Evolutionary conservation across 2,329 filamentous ascomycete genomes (phyloP).

Genomic region (Alternaria longipes): DNA sequence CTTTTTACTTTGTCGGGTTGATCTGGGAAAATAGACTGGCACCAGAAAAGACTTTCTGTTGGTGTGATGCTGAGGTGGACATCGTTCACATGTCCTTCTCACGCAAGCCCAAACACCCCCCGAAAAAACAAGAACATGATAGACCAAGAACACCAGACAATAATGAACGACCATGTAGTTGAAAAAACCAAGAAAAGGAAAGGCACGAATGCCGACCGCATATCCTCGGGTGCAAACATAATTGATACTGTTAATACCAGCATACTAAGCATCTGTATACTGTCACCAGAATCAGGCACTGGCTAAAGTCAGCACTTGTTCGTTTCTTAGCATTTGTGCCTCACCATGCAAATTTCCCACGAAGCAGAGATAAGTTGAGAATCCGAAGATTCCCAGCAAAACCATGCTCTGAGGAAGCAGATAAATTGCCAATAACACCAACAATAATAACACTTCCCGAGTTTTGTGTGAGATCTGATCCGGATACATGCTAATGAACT

Average conservation of each 20-base stretch:
- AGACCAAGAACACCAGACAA: conserved; percentile 10
- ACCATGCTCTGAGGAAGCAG: conserved; percentile 1
- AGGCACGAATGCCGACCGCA: conserved; percentile 2
- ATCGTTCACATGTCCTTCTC: conserved; percentile 7
- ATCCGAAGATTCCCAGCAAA: conserved; percentile 3
- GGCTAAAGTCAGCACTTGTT: conserved; percentile 3
- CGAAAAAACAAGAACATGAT: conserved; percentile 5
- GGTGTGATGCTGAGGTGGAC: not conserved
- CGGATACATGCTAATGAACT: conserved; percentile 5
- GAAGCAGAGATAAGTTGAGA: conserved; percentile 1
- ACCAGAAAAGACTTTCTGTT: not conserved
- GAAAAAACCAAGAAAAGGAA: conserved; percentile 1
- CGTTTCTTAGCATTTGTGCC: conserved; percentile 5
- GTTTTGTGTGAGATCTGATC: conserved; percentile 5
- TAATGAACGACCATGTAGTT: conserved; percentile 7
- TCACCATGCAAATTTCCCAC: conserved; percentile 6
- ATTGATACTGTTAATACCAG: not conserved
- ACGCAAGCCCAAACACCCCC: conserved; percentile 3
- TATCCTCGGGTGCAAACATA: not conserved
- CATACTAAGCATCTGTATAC: conserved; percentile 10
- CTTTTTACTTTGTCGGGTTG: not conserved
- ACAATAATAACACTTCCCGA: conserved; percentile 8
- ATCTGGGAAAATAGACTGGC: not conserved
- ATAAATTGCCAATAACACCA: conserved; percentile 5
- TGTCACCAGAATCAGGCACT: conserved; percentile 6